Evolutionary conservation across 2,329 filamentous ascomycete genomes (phyloP).

Genomic region (Cytospora schulzeri): DNA sequence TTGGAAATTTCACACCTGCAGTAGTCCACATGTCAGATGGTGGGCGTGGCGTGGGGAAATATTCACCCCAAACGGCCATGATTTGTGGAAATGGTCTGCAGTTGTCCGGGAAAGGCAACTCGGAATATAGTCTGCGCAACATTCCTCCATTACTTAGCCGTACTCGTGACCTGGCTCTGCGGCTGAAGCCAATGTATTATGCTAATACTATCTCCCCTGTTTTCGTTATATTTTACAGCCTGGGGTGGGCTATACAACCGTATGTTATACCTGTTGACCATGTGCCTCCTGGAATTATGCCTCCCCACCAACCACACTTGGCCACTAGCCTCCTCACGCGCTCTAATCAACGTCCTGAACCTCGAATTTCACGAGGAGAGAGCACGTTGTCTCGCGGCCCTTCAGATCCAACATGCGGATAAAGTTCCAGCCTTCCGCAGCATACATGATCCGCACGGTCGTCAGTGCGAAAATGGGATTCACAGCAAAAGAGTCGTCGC

Average conservation of each 20-base stretch:
- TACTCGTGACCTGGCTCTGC: not conserved
- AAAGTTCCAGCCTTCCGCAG: conserved; percentile 61
- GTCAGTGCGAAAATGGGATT: conserved; percentile 66
- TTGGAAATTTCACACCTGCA: not conserved
- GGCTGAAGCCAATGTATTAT: not conserved
- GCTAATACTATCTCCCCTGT: not conserved
- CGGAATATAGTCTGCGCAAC: not conserved
- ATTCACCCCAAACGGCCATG: not conserved
- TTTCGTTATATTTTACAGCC: not conserved
- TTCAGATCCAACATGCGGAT: conserved; percentile 66
- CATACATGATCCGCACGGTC: conserved; percentile 62
- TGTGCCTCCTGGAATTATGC: not conserved
- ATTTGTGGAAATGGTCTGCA: conserved; percentile 23
- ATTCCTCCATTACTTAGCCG: not conserved
- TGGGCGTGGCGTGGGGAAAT: not conserved
- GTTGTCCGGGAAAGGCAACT: conserved; percentile 11
- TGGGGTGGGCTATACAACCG: too few species aligned
- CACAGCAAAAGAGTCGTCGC: conserved; percentile 61
- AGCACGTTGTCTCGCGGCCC: conserved; percentile 64
- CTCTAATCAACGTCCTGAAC: conserved; percentile 43
- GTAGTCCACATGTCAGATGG: not conserved
- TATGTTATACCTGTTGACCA: not conserved
- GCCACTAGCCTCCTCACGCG: not conserved
- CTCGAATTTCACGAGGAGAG: conserved; percentile 63
- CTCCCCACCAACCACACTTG: not conserved